These are phyloP conservation scores for Annulohypoxylon stygium DNA, from an alignment of 495 filamentous ascomycete species.

Conservation along the genomic window DNA sequence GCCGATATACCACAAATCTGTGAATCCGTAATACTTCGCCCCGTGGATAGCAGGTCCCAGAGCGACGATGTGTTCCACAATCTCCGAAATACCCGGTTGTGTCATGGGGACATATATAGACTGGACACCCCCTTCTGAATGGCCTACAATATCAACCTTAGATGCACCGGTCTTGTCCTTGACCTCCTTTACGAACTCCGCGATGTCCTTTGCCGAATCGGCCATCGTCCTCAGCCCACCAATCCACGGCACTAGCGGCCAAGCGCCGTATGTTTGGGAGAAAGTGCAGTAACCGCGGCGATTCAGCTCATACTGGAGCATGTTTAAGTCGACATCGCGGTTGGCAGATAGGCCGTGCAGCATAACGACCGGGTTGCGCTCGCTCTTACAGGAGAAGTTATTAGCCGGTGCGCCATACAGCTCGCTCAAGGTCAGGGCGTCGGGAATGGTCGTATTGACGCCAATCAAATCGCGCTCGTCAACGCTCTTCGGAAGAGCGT, in stretches of 20 bases:
- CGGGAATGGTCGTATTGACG: conserved; percentile 36
- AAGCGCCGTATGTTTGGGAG: conserved; percentile 65
- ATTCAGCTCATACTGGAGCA: conserved; percentile 65
- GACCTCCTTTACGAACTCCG: conserved; percentile 62
- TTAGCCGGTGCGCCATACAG: conserved; percentile 50
- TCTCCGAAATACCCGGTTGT: conserved; percentile 55
- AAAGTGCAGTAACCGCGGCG: conserved; percentile 66
- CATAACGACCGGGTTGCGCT: conserved; percentile 64
- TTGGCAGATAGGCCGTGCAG: conserved; percentile 68
- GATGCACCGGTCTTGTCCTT: conserved; percentile 55
- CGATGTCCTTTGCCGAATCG: conserved; percentile 64
- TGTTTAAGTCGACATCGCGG: conserved; percentile 66
- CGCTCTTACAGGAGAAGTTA: conserved; percentile 48
- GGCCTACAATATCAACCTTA: conserved; percentile 66
- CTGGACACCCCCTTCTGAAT: conserved; percentile 68
- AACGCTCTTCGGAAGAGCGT: conserved; percentile 26
- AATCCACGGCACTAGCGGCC: conserved; percentile 60
- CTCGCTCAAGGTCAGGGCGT: conserved; percentile 28
- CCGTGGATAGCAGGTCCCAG: conserved; percentile 67
- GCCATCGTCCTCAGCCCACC: conserved; percentile 62
- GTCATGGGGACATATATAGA: conserved; percentile 65
- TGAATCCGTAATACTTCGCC: conserved; percentile 62
- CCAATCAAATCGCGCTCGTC: conserved; percentile 19
- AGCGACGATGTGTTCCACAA: conserved; percentile 62
- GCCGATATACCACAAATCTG: conserved; percentile 60